phyloP scores from a whole-genome alignment of 1,284 basidiomycete species.

The Ceratobasidium sp. region DNA sequence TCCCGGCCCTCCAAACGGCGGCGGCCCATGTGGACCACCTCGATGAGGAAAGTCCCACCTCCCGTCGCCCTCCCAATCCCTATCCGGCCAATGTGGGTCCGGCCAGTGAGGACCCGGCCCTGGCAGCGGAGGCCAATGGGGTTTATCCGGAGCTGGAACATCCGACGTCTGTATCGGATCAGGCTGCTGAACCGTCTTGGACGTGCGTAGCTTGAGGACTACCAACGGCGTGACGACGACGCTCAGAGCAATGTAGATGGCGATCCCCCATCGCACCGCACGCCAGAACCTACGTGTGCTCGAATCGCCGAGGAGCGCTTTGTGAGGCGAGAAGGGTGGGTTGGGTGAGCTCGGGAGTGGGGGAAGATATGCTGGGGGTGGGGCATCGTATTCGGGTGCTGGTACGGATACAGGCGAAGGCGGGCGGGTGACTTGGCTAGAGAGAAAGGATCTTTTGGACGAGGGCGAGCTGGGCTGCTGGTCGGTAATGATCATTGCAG shows the following conservation, averaged over 20 bases:
- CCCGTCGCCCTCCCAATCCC: constrained; percentile 22
- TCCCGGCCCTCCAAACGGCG: constrained; percentile 16
- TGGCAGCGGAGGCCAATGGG: neutral
- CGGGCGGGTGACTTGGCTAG: neutral
- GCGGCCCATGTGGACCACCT: neutral
- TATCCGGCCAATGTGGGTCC: neutral
- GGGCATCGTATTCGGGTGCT: constrained; percentile 21
- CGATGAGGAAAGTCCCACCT: constrained; percentile 24
- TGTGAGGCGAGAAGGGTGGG: neutral
- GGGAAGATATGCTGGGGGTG: constrained; percentile 29
- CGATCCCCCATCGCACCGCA: constrained; percentile 15
- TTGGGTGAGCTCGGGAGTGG: constrained; percentile 26
- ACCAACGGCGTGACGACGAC: constrained; percentile 31
- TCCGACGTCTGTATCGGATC: constrained; percentile 25
- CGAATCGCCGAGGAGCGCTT: neutral
- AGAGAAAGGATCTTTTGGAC: constrained; percentile 30
- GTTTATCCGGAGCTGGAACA: constrained; percentile 4
- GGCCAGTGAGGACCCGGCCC: constrained; percentile 15
- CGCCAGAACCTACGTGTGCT: constrained; percentile 32
- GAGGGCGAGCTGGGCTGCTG: constrained; percentile 42
- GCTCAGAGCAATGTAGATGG: constrained; percentile 35
- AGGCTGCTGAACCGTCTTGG: constrained; percentile 12
- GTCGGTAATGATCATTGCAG: constrained; percentile 37
- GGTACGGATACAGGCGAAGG: neutral
- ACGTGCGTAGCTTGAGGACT: constrained; percentile 21